phyloP scores from a whole-genome alignment of 805 yeast species.

The Pichia californica region DNA sequence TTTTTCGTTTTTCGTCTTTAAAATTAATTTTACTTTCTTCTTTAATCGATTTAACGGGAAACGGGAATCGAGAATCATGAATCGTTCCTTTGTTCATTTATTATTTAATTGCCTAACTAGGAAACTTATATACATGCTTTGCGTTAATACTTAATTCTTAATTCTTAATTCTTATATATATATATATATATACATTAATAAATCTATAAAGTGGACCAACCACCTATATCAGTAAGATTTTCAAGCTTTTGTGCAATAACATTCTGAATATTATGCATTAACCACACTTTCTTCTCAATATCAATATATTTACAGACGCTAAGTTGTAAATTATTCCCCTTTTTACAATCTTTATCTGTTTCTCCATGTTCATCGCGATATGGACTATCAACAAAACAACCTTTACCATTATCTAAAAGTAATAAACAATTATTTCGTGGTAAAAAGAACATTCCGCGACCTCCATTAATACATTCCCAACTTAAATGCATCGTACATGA shows the following conservation, averaged over 20 bases:
- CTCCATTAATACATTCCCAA: conserved; percentile 53
- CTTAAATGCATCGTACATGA: conserved; percentile 71
- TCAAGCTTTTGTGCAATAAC: conserved; percentile 76
- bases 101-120: no score
- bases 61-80: no score
- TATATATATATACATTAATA: no score
- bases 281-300: conserved; percentile 62
- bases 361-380: conserved; percentile 86
- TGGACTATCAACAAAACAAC: conserved; percentile 81
- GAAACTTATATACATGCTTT: no score
- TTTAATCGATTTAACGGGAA: no score
- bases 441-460: conserved; percentile 64
- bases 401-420: conserved; percentile 64
- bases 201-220: conserved; percentile 81
- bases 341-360: conserved; percentile 63
- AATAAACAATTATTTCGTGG: conserved; percentile 65
- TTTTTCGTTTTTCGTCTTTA: no score
- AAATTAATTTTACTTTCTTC: no score
- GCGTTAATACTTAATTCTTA: no score
- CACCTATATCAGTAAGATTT: conserved; percentile 77
- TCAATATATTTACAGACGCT: conserved; percentile 57
- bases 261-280: conserved; percentile 72
- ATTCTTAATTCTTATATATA: no score
- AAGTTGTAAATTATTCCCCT: conserved; percentile 65
- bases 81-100: no score